Evolutionary conservation across 805 yeast species (phyloP), one percentile per base, ranked within the genome.

Genomic region (Barnettozyma californica): DNA sequence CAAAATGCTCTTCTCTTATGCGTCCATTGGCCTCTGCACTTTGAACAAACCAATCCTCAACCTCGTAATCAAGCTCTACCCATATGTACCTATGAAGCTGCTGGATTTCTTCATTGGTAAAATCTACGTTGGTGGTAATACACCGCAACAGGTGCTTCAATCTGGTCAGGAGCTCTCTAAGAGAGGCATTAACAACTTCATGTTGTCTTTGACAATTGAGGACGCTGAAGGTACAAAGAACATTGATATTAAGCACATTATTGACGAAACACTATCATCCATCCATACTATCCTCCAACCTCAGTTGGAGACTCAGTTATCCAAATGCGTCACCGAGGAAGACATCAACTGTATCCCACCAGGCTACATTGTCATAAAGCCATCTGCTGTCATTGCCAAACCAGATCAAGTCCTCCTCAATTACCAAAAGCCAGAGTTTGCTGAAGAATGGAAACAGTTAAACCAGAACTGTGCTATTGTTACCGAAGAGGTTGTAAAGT

Each of bases 171-270:
- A 80, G 50, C 74, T 91, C 55, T 73, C 80, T 47, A 65, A 75
- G 45, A 75, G 95, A 52, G 95, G 96, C 9, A 86, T 90, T 61
- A 80, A 87, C 56, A 92, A 91, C 71, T 88, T 91, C 95, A 89
- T 91, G 96, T 71, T 91, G n/a, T 84, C 95, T 1, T 79, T 89
- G 64, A 88, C 97, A 14, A 90, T 91, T 45, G 98, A 91, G 68
- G 96, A 94, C 48, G 84, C 97, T 46, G 87, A 87, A 54, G 96
- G 96, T 35, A 77, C 77, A 49, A 76, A 78, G 61, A 71, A 78
- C 65, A 59, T 75, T 38, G 82, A 80, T 65, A 80, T 83, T 34
- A 61, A 75, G 37, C 72, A 71, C 53, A 84, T 87, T 51, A 80
- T 85, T 34, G 58, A 66, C 18, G 84, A 83, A 63, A 85, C 92